Conservation (phyloP, 208 protist genomes). For the Leishmania arabica region DNA sequence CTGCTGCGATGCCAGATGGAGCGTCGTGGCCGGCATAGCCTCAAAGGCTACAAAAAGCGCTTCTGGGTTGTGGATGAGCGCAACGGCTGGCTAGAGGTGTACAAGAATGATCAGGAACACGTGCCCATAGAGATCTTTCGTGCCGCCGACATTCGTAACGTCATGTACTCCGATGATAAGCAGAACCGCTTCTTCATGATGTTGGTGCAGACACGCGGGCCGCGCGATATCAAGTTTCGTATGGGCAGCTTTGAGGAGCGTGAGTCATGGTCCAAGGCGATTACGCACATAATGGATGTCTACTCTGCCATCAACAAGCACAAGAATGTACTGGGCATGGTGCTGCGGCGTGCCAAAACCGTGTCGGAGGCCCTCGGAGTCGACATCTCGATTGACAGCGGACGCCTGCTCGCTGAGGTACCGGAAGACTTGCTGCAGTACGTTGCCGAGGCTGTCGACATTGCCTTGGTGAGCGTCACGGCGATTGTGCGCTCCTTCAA, state of each 20-base stretch:
- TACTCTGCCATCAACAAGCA: conserved; percentile 67
- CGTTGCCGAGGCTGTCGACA: conserved; percentile 79
- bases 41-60: conserved; percentile 74
- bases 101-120: conserved; percentile 86
- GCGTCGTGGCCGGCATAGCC: conserved; percentile 39
- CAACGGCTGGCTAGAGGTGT: conserved; percentile 63
- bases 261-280: conserved; percentile 68
- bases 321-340: conserved; percentile 55
- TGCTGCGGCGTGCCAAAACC: conserved; percentile 43
- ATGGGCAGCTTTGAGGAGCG: conserved; percentile 72
- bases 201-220: conserved; percentile 51
- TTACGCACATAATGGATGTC: conserved; percentile 68
- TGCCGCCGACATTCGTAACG: conserved; percentile 62
- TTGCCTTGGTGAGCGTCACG: conserved; percentile 58
- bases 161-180: conserved; percentile 75
- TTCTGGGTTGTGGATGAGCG: conserved; percentile 80
- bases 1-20: conserved; percentile 61
- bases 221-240: conserved; percentile 61
- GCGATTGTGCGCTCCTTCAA: conserved; percentile 49
- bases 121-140: conserved; percentile 48
- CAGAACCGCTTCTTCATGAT: conserved; percentile 84
- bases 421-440: conserved; percentile 77
- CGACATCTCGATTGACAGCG: conserved; percentile 63
- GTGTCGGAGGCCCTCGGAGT: conserved; percentile 59
- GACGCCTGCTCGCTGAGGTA: conserved; percentile 50